Conservation (phyloP, 345 rosid species). For the Populus nigra region DNA sequence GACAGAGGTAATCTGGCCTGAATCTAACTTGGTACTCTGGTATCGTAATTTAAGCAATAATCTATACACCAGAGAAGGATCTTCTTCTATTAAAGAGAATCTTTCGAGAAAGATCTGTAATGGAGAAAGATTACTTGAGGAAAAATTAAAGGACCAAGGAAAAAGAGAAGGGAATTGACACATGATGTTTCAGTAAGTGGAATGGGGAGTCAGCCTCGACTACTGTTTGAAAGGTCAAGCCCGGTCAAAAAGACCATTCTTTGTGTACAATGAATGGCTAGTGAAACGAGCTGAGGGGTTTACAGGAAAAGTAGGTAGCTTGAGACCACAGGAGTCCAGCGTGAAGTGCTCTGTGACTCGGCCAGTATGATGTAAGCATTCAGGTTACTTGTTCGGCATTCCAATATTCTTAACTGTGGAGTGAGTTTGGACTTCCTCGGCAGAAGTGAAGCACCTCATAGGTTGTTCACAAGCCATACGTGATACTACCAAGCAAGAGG, state of each 20-base stretch:
- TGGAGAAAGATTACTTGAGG: neutral
- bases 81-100: slow-evolving; percentile 21
- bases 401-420: neutral
- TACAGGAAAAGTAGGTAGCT: neutral
- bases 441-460: neutral
- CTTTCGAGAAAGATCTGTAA: slow-evolving; percentile 15
- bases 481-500: neutral
- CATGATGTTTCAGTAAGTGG: slow-evolving; percentile 46
- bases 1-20: slow-evolving; percentile 16
- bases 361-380: neutral
- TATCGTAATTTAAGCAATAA: slow-evolving; percentile 13
- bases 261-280: slow-evolving; percentile 1
- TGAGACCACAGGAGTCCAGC: neutral
- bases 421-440: neutral
- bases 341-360: slow-evolving; percentile 20
- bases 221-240: slow-evolving; percentile 20
- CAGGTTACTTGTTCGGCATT: neutral
- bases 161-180: slow-evolving; percentile 3
- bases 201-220: slow-evolving; percentile 45
- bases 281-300: slow-evolving; percentile 7
- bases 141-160: neutral
- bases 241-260: slow-evolving; percentile 27
- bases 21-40: slow-evolving; percentile 22
- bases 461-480: neutral
- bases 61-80: slow-evolving; percentile 8